Evolutionary conservation across 805 yeast species (phyloP).

Genomic region (Kazachstania bromeliacearum): DNA sequence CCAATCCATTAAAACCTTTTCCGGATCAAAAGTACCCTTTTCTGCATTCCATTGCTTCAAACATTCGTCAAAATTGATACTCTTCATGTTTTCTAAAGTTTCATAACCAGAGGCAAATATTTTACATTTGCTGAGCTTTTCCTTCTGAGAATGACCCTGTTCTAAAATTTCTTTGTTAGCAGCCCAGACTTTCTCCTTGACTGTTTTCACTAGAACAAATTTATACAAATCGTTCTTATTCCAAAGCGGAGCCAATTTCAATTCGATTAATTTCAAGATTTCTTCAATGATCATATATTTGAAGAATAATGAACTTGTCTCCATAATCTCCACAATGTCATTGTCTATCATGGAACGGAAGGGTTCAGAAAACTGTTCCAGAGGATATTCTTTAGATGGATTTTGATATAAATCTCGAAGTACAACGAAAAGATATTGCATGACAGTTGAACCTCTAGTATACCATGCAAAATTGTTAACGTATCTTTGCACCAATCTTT

Average conservation of each 20-base stretch:
- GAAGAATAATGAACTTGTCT: conserved; percentile 8
- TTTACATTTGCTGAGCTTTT: conserved; percentile 5
- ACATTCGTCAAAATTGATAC: conserved; percentile 15
- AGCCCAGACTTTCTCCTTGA: conserved; percentile 23
- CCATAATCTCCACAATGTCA: conserved; percentile 15
- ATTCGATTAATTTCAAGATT: conserved; percentile 16
- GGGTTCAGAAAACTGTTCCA: background rate
- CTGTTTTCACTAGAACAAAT: conserved; percentile 16
- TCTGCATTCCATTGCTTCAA: conserved; percentile 14
- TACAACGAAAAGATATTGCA: conserved; percentile 25
- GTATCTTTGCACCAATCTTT: conserved; percentile 16
- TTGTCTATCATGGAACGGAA: conserved; percentile 6
- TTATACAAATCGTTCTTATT: conserved; percentile 18
- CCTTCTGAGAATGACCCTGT: conserved; percentile 1
- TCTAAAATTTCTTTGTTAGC: conserved; percentile 3
- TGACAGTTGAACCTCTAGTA: conserved; percentile 24
- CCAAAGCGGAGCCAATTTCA: conserved; percentile 22
- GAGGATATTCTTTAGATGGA: conserved; percentile 11
- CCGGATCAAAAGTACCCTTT: conserved; percentile 10
- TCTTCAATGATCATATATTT: conserved; percentile 21
- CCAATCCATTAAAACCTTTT: conserved; percentile 18
- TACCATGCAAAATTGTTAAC: conserved; percentile 19
- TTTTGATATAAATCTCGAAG: conserved; percentile 19
- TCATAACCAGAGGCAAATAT: conserved; percentile 12
- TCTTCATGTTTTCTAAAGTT: conserved; percentile 7